Percentiles rank a stretch among this genome's conserved stretches.
These are phyloP conservation scores for Endogone sp. DNA, from an alignment of 192 early-diverging fungal genomes.

Conservation along the genomic window DNA sequence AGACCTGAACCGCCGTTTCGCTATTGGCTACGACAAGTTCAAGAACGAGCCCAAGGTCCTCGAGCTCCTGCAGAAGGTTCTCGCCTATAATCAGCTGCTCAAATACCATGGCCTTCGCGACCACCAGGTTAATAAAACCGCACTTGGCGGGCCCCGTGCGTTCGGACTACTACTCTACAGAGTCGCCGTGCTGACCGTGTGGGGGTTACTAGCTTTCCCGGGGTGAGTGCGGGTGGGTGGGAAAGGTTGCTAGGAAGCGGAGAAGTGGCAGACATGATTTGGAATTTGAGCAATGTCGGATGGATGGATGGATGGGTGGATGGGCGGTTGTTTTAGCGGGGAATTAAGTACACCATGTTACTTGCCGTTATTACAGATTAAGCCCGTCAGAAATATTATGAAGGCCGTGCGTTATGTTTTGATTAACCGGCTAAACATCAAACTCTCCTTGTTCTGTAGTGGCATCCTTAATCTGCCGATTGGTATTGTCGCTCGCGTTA, in stretches of 20 bases:
- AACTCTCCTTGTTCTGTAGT: slow-evolving; percentile 21
- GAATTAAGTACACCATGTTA: too few species aligned
- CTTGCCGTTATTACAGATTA: too few species aligned
- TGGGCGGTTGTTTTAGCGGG: too few species aligned
- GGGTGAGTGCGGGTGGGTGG: slow-evolving; percentile 51
- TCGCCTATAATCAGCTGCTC: slow-evolving; percentile 85
- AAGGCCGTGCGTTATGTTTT: too few species aligned
- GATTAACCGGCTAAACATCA: too few species aligned
- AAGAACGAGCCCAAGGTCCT: slow-evolving; percentile 79
- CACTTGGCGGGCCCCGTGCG: slow-evolving; percentile 58
- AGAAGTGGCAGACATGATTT: neutral
- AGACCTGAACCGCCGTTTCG: slow-evolving; percentile 85
- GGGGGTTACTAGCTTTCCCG: slow-evolving; percentile 78
- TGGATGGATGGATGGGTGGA: too few species aligned
- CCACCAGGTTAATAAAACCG: slow-evolving; percentile 89
- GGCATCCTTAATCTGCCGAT: slow-evolving; percentile 53
- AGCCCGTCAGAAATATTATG: too few species aligned
- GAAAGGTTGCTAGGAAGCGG: neutral
- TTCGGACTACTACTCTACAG: slow-evolving; percentile 69
- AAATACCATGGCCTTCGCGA: slow-evolving; percentile 92
- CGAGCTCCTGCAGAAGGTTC: slow-evolving; percentile 71
- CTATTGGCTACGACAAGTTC: slow-evolving; percentile 78
- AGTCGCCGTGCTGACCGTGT: slow-evolving; percentile 60
- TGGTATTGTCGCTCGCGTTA: slow-evolving; percentile 47
- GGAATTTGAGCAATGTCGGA: neutral